Conservation (phyloP, 345 rosid genomes). For the Populus nigra region DNA sequence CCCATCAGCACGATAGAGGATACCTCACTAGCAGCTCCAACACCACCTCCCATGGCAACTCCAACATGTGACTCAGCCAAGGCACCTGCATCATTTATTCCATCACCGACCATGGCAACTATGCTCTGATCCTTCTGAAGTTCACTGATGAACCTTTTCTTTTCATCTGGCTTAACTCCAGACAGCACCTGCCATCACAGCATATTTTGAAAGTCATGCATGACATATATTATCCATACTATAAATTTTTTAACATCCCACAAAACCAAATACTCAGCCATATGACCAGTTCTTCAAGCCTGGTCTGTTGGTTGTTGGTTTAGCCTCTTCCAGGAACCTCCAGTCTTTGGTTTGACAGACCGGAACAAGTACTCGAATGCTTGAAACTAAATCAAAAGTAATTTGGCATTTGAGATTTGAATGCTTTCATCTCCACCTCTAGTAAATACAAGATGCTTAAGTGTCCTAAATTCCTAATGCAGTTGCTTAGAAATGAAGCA, state of each 20-base stretch:
- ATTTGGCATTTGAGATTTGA: neutral
- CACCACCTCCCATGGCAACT: conserved; percentile 92
- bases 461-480: neutral
- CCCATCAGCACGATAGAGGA: conserved; percentile 93
- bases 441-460: neutral
- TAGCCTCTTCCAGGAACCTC: neutral
- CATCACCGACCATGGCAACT: conserved; percentile 98
- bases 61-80: conserved; percentile 90
- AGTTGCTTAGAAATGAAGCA: neutral
- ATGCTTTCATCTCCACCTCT: neutral
- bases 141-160: conserved; percentile 62
- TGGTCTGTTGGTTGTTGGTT: neutral
- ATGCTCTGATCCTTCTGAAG: conserved; percentile 69
- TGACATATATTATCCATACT: neutral
- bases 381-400: too few species aligned
- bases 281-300: neutral
- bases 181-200: conserved; percentile 58
- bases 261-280: neutral
- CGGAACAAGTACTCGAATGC: neutral
- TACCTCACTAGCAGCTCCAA: conserved; percentile 95
- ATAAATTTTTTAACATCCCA: neutral
- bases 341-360: neutral
- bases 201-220: neutral
- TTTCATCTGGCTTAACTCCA: conserved; percentile 82
- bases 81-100: conserved; percentile 96